Evolutionary conservation across 179 eudicot genomes (phyloP), one percentile per base, ranked within the genome.

Genomic region (Sideroxylon spinosum): DNA sequence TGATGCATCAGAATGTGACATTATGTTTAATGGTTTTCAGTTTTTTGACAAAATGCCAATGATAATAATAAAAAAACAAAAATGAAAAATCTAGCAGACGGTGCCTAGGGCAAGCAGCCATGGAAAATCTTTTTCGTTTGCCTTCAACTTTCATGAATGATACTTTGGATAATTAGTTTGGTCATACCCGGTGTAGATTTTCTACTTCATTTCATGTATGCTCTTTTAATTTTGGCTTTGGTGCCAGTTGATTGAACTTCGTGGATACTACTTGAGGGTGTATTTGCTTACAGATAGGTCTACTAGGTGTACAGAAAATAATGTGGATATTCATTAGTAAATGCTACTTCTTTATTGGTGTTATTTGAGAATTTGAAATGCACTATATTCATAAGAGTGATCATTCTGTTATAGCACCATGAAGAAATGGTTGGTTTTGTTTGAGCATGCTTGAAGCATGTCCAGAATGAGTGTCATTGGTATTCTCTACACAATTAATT

Each of bases 1-100:
- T 52, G 56, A 10, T 10, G 56, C 56, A 9, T 52, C 14, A 14
- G 56, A 10, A 52, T 52, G 56, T 52, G 16, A 14, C 56, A 52
- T 14, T 14, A 10, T 52, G 56, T 52, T 3, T 26, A 37, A 20
- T 13, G 61, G 50, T n/a, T 28, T 69, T 20, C 55, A 69, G 73
- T 11, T 69, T 29, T 22, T 69, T 69, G 73, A 69, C 26, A 48
- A 69, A 69, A 69, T 69, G 19, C 25, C 28, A 69, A n/a, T 0
- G 5, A 46, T 20, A 67, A 2, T 19, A 1, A 1, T 32, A 52
- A 14, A 52, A 52, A 9, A 14, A 14, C 16, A 52, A 9, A 9
- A 14, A 52, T 37, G 44, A 37, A 37, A 37, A 37, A 1, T 37
- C 20, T 11, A 20, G 7, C 20, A 26, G 16, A 10, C 0, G n/a